Percentiles rank a stretch among this genome's conserved stretches.
phyloP scores from a whole-genome alignment of 2,329 filamentous ascomycete genomes.

The Fusarium circinatum region DNA sequence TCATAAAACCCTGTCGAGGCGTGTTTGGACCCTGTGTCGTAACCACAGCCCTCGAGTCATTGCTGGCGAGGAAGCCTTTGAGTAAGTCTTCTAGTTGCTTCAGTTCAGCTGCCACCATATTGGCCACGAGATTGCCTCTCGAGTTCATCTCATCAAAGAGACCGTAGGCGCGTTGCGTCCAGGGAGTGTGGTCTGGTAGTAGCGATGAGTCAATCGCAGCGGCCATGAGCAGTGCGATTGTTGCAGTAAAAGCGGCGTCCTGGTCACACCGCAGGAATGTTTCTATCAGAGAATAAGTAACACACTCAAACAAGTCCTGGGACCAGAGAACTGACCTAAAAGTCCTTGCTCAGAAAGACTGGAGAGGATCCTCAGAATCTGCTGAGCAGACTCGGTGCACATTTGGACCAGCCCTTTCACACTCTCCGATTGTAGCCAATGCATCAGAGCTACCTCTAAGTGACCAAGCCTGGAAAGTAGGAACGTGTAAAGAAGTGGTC shows the following conservation, averaged over 20 bases:
- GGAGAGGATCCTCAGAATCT: constrained; percentile 21
- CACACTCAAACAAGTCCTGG: accelerated
- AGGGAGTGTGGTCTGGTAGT: constrained; percentile 48
- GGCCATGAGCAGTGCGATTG: constrained; percentile 52
- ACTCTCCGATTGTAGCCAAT: constrained; percentile 35
- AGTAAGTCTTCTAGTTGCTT: constrained; percentile 22
- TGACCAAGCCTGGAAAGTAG: constrained; percentile 34
- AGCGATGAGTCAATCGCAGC: constrained; percentile 50
- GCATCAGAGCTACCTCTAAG: constrained; percentile 31
- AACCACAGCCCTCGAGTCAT: not conserved
- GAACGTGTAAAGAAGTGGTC: constrained; percentile 34
- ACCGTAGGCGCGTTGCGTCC: constrained; percentile 53
- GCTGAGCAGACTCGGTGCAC: constrained; percentile 26
- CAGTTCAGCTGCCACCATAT: constrained; percentile 44
- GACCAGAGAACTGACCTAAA: constrained; percentile 2
- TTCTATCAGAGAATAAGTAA: not conserved
- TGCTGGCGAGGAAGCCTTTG: constrained; percentile 1
- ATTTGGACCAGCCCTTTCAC: constrained; percentile 22
- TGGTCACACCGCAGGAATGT: constrained; percentile 28
- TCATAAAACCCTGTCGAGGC: not conserved
- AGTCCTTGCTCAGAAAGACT: constrained; percentile 32
- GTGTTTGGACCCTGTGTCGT: not conserved
- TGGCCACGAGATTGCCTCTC: constrained; percentile 57
- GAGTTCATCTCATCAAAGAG: constrained; percentile 59
- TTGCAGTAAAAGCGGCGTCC: constrained; percentile 43